Evolutionary conservation across 306 rosid genomes (phyloP).

Genomic region (Cucurbita moschata): DNA sequence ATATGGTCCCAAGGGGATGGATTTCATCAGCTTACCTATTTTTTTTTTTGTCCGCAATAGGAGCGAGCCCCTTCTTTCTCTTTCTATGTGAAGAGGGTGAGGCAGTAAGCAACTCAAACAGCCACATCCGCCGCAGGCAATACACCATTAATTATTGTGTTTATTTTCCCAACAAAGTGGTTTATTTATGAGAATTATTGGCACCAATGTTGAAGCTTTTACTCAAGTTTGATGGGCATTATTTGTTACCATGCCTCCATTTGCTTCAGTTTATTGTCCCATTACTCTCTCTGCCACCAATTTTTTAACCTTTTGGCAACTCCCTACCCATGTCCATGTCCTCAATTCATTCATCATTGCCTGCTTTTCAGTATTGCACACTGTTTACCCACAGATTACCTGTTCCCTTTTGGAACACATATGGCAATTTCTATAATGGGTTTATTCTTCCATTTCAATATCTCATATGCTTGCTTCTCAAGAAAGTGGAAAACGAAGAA

Average conservation of each 20-base stretch:
- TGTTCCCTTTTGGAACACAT: background rate
- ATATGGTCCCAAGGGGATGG: background rate
- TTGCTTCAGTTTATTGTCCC: background rate
- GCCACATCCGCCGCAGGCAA: background rate
- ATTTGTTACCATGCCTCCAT: background rate
- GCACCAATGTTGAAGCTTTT: background rate
- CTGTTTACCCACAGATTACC: background rate
- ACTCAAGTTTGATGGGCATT: background rate
- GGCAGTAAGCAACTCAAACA: background rate
- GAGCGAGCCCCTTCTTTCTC: background rate
- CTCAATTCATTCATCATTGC: background rate
- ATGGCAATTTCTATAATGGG: background rate
- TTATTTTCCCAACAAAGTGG: background rate
- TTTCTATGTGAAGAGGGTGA: background rate
- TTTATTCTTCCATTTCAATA: background rate
- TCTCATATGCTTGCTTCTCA: background rate
- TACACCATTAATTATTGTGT: background rate
- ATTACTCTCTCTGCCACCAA: background rate
- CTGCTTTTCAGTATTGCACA: background rate
- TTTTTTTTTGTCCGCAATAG: background rate
- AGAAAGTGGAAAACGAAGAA: background rate
- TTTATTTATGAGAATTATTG: constrained; percentile 7
- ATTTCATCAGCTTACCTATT: background rate
- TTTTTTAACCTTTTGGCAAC: constrained; percentile 2
- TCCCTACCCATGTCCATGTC: background rate